Percentiles rank a stretch among this genome's conserved stretches.
These are phyloP conservation scores for Uronychia setigera DNA, from an alignment of 73 alveolate genomes.

Conservation along the genomic window DNA sequence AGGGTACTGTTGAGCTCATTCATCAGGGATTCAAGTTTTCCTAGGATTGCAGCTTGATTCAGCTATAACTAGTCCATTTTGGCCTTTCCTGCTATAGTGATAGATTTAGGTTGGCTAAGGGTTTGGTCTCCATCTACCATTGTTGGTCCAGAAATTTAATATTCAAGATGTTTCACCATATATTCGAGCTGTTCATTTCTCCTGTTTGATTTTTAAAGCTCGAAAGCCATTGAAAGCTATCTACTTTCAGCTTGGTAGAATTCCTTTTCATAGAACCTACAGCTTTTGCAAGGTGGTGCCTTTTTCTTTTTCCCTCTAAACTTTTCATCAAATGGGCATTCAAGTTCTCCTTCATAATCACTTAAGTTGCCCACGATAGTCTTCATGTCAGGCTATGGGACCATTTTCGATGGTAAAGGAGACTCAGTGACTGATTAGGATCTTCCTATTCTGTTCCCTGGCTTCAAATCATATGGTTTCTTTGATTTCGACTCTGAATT, in stretches of 20 bases:
- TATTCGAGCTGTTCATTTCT: background rate
- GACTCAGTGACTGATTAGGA: background rate
- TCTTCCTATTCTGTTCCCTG: background rate
- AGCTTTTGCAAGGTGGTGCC: background rate
- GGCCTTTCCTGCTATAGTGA: too few relatives aligned
- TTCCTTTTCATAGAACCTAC: background rate
- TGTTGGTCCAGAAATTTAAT: too few relatives aligned
- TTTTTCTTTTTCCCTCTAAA: background rate
- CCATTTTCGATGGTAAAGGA: background rate
- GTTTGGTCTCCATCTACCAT: too few relatives aligned
- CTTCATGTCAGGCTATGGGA: background rate
- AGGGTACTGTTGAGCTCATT: too few relatives aligned
- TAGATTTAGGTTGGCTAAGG: too few relatives aligned
- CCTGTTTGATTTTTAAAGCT: background rate
- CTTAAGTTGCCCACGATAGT: background rate
- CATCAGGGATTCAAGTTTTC: too few relatives aligned
- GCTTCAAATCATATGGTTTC: background rate
- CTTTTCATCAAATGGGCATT: background rate
- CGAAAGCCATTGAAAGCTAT: background rate
- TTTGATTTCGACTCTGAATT: background rate
- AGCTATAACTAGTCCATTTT: too few relatives aligned
- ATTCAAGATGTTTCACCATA: background rate
- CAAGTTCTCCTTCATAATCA: background rate
- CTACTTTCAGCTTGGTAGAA: background rate
- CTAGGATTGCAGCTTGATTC: too few relatives aligned